A percentile compares a stretch with the other conserved stretches of the same genome.
Conservation (phyloP, 176 grass and related monocot species). For the Oropetium thomaeum region DNA sequence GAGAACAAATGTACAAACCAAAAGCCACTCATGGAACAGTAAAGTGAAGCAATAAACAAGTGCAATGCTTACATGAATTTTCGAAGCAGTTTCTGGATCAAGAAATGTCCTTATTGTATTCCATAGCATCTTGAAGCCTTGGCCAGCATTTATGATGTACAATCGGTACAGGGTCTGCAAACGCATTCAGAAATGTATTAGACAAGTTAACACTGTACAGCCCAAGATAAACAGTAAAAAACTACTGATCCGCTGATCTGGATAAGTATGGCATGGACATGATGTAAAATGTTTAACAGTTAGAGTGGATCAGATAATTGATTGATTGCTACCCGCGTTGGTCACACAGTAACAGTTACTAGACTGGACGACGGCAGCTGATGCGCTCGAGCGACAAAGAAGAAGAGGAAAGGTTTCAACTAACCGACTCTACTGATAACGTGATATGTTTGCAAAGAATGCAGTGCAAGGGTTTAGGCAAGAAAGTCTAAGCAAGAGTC, state of each 20-base stretch:
- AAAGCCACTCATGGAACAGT: constrained; percentile 9
- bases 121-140: constrained; percentile 96
- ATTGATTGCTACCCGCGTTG: too few species aligned
- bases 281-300: not conserved
- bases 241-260: not conserved
- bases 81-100: constrained; percentile 91
- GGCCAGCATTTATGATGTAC: constrained; percentile 92
- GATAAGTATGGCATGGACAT: constrained; percentile 2
- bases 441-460: not conserved
- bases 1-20: constrained; percentile 20
- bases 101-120: constrained; percentile 91
- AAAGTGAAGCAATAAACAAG: not conserved
- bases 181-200: constrained; percentile 16
- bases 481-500: not conserved
- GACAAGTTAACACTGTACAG: not conserved
- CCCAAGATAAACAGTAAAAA: constrained; percentile 25
- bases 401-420: not conserved
- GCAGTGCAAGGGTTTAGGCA: not conserved
- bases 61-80: constrained; percentile 67
- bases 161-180: constrained; percentile 68
- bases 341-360: too few species aligned
- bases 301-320: too few species aligned
- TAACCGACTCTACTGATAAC: not conserved
- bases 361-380: not conserved
- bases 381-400: not conserved